Evolutionary conservation across 2,329 filamentous ascomycete genomes (phyloP), one percentile per base, ranked within the genome.

Genomic region (Cladosporium sp.): DNA sequence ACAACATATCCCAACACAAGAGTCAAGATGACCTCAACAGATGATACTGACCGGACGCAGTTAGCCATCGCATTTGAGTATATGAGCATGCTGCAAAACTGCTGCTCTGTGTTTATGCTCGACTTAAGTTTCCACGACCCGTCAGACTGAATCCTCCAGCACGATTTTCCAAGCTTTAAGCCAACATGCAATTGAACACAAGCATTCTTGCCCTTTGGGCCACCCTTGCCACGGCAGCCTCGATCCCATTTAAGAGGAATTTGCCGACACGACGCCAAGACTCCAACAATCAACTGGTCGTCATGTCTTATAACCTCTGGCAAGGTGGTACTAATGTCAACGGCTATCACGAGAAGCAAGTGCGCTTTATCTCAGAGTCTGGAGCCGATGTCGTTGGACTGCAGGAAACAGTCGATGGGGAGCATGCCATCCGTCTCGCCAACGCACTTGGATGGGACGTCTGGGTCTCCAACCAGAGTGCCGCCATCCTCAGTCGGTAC

Each of bases 301-400:
- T 64, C 26, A 64, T 64, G 61, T 64, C 61, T 6, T 64, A 64
- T 36, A 64, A 64, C 12, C 51, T 64, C 10, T 64, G 61, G 61
- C 34, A 55, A 10, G 61, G 61, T 18, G 61, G 61, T 36, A n/a
- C 61, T 1, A 64, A 64, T 11, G 61, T 64, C 24, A 64, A 57
- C 51, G 47, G 55, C 51, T 49, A 64, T n/a, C 61, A 64, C 26
- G 61, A 55, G 21, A 64, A 64, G 51, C 61, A 64, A 12, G 5
- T 64, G 8, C 61, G 61, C 4, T 64, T 64, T 28, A 47, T 64
- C 26, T 7, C 47, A 7, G 61, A 64, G 7, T 64, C 61, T 24
- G 61, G 61, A 18, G 61, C 61, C 10, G 61, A 64, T 6, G 24
- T 64, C 1, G 30, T 64, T 32, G 61, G 61, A 38, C 21, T 64